Percentiles rank a stretch among this genome's conserved stretches.
Evolutionary conservation across 805 yeast species (phyloP).

Genomic region (Candida vaughaniae): DNA sequence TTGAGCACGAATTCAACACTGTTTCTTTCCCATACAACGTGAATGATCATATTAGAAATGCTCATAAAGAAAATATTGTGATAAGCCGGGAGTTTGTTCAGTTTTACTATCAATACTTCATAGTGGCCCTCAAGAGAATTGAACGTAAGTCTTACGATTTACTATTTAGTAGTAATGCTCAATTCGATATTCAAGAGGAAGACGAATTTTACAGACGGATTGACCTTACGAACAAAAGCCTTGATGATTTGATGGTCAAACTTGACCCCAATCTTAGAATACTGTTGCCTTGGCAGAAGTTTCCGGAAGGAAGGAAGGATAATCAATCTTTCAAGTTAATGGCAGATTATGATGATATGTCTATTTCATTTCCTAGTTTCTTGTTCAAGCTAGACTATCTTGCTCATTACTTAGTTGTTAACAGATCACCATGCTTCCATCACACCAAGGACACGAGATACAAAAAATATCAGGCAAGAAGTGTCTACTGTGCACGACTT

Average conservation of each 20-base stretch:
- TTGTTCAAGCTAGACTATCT: constrained; percentile 15
- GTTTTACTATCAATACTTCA: constrained; percentile 5
- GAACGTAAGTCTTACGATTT: constrained; percentile 20
- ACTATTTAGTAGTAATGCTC: constrained; percentile 23
- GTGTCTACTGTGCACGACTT: constrained; percentile 29
- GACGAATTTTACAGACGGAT: constrained; percentile 10
- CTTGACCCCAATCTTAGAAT: constrained; percentile 23
- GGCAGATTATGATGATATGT: neutral
- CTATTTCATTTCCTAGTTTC: neutral
- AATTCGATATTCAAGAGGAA: constrained; percentile 11
- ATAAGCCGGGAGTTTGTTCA: constrained; percentile 26
- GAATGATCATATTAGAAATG: constrained; percentile 3
- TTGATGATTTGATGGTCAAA: constrained; percentile 17
- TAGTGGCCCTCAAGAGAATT: constrained; percentile 27
- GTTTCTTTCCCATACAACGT: constrained; percentile 1
- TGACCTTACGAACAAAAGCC: constrained; percentile 17
- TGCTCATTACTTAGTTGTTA: constrained; percentile 25
- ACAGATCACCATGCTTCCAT: constrained; percentile 26
- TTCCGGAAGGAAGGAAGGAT: neutral
- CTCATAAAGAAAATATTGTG: constrained; percentile 16
- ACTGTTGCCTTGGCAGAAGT: neutral
- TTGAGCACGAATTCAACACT: constrained; percentile 2
- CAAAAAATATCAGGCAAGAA: constrained; percentile 17
- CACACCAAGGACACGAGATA: constrained; percentile 15
- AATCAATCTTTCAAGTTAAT: neutral